Evolutionary conservation across 2,329 filamentous ascomycete species (phyloP), one percentile per base, ranked within the genome.

Genomic region (Blumeria hordei): DNA sequence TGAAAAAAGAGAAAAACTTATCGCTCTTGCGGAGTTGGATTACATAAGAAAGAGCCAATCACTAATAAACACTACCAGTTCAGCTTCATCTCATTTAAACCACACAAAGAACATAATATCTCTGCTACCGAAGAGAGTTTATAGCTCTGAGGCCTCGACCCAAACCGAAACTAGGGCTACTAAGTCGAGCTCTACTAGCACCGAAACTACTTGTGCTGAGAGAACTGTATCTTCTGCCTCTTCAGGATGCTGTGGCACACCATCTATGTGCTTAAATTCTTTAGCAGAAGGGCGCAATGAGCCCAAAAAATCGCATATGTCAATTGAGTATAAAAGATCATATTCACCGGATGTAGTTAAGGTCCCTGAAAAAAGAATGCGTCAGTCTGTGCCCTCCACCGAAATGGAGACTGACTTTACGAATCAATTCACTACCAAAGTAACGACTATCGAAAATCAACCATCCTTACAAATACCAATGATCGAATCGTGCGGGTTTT

Each of bases 401-500:
- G 69, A 72, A 55, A 74, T 79, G 59, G 85, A 88, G 67, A 81
- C 81, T 49, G 83, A 88, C 64, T 88, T 88, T 61, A 87, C 84
- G 6, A 68, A 74, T 58, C 74, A 78, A 60, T 83, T 83, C 64
- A 70, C 75, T 55, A 69, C 71, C 64, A 64, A 70, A 60, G 53
- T 65, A 58, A 14, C 60, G 54, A 59, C 60, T 49, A 62, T 58
- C 52, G 60, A 58, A 57, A 55, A 57, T 21, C 34, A 11, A 39
- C 39, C 21, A 47, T 14, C 28, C 32, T 36, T 14, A 36, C 16
- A 53, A 32, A 28, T 50, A 11, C 11, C 33, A 28, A 14, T 32
- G 39, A 74, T 77, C 58, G 85, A 90, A 61, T 75, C 77, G 18
- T 92, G 85, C 65, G 85, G 85, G 6, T 92, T 92, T 69, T 92